Conservation (phyloP, 306 rosid genomes). For the Cucurbita argyrosperma region DNA sequence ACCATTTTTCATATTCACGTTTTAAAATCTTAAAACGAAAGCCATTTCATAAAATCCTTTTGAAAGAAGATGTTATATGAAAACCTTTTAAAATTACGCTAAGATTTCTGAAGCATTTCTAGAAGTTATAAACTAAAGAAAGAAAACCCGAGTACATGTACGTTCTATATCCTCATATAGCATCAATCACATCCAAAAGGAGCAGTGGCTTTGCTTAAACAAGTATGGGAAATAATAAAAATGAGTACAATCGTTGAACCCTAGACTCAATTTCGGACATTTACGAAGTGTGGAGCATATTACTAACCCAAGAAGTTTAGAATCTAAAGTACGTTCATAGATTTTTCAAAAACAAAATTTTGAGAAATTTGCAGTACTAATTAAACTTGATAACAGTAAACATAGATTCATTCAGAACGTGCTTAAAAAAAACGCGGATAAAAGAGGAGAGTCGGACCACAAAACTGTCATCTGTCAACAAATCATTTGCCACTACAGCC, state of each 20-base stretch:
- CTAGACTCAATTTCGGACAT: no score
- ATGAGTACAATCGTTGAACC: no score
- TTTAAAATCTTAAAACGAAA: background rate
- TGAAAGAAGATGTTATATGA: background rate
- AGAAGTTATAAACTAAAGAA: background rate
- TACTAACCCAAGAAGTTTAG: no score
- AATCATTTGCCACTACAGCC: conserved; percentile 70
- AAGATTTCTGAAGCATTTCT: background rate
- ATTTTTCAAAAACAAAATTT: no score
- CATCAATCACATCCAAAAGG: background rate
- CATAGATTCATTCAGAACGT: no score
- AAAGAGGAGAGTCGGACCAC: conserved; percentile 22
- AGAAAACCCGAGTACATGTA: background rate
- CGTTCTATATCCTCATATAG: background rate
- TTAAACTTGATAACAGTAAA: no score
- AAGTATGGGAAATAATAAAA: background rate
- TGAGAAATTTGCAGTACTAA: no score
- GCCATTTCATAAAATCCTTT: background rate
- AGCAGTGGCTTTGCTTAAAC: background rate
- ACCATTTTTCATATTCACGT: background rate
- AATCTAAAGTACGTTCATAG: no score
- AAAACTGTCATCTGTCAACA: conserved; percentile 83
- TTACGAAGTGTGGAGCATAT: no score
- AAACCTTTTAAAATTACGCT: background rate
- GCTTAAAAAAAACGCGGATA: no score